Evolutionary conservation across 192 early-diverging fungal species (phyloP), one percentile per base, ranked within the genome.

Genomic region (Coemansia sp.): DNA sequence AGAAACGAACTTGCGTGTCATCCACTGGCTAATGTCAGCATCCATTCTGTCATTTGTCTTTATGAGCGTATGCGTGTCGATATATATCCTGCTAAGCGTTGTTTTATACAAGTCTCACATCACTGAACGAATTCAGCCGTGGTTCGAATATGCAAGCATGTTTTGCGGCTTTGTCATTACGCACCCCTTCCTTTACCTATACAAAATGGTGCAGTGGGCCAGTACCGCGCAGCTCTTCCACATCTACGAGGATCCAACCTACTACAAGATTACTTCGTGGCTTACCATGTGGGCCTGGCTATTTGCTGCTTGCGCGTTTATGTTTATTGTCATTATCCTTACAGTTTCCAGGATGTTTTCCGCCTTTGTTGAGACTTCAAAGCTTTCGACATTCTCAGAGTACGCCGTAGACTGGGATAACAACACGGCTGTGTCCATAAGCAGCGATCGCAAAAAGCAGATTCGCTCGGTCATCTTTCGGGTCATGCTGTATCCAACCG

Each of bases 221-320:
- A 21, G 38, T 0, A 11, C 19, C 10, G 54, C 63, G 1, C 70
- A 73, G 42, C 53, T 60, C 3, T 73, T 73, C 33, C 63, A 73
- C 34, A 54, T 73, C 10, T 55, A 55, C 31, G 35, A 37, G 14
- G 52, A 62, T 1, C 55, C 41, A 1, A 15, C 42, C 8, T 58
- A 66, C 53, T 73, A 59, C 55, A 53, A 65, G 22, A 11, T 48
- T 4, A 59, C 58, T 1, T 49, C 63, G 14, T 73, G 70, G 70
- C 43, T 62, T n/a, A 73, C 63, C n/a, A 66, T 55, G 46, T 73
- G 70, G 70, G 55, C 31, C 5, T 73, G 70, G 70, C 38, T 73
- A 2, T 54, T 65, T 25, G 30, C 50, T 18, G 45, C 34, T 41
- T 58, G 62, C 25, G 32, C 39, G 2, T 58, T 63, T 25, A 25